A percentile compares a stretch with the other conserved stretches of the same genome.
phyloP scores from a whole-genome alignment of 2,329 filamentous ascomycete species.

The Claviceps sp. region DNA sequence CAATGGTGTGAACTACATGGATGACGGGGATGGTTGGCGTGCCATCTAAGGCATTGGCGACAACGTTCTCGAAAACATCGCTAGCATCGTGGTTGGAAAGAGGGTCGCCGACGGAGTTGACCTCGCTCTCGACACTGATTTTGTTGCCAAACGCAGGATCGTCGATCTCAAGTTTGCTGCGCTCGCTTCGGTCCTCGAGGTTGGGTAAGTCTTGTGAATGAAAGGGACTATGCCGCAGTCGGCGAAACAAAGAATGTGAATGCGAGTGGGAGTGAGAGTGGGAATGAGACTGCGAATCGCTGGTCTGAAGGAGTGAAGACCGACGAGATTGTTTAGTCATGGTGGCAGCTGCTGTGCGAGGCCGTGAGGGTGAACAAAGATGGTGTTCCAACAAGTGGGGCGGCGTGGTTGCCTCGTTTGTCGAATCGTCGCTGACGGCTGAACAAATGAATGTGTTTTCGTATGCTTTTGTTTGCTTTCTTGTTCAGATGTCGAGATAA shows the following conservation, averaged over 20 bases:
- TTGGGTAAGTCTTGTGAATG: slow-evolving; percentile 7
- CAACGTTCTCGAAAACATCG: slow-evolving; percentile 8
- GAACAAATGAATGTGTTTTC: slow-evolving; percentile 7
- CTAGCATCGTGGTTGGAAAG: slow-evolving; percentile 3
- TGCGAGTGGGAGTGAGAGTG: slow-evolving; percentile 13
- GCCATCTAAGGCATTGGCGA: slow-evolving; percentile 2
- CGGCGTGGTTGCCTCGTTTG: slow-evolving; percentile 1
- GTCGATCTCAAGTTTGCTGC: slow-evolving; percentile 7
- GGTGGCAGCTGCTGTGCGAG: slow-evolving; percentile 9
- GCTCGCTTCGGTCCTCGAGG: background rate
- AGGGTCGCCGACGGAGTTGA: slow-evolving; percentile 5
- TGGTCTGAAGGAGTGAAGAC: slow-evolving; percentile 26
- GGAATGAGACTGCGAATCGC: slow-evolving; percentile 11
- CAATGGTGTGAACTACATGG: slow-evolving; percentile 39
- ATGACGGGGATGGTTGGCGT: slow-evolving; percentile 21
- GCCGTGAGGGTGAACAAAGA: slow-evolving; percentile 5
- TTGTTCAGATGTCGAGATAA: background rate
- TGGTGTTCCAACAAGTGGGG: slow-evolving; percentile 9
- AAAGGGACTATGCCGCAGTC: slow-evolving; percentile 7
- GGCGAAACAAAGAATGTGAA: slow-evolving; percentile 13
- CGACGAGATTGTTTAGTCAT: slow-evolving; percentile 22
- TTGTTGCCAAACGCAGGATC: slow-evolving; percentile 14
- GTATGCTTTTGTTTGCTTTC: background rate
- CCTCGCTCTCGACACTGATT: slow-evolving; percentile 9
- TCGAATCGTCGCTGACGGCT: background rate